These are phyloP conservation scores for Apiotrichum siamense DNA, from an alignment of 1,284 basidiomycete species.

Conservation along the genomic window DNA sequence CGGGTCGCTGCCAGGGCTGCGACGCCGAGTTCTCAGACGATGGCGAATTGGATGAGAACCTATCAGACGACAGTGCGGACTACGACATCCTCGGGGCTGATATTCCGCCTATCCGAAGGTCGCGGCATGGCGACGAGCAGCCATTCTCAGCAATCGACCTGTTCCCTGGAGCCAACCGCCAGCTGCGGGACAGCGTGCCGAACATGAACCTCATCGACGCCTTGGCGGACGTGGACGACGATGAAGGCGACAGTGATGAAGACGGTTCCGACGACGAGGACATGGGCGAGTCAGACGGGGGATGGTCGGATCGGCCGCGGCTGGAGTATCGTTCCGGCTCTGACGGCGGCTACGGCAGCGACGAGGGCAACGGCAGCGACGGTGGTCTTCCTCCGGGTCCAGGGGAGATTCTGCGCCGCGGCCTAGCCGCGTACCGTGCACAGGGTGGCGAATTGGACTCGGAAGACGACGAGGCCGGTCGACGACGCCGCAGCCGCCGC, in stretches of 20 bases:
- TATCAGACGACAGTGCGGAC: background rate
- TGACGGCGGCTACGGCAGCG: background rate
- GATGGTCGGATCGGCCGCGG: background rate
- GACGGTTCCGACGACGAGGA: conserved; percentile 11
- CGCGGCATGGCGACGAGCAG: too few relatives aligned
- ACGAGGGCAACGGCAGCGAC: background rate
- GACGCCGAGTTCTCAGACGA: conserved; percentile 26
- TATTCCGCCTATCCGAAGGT: too few relatives aligned
- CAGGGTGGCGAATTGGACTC: conserved; percentile 2
- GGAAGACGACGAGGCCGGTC: background rate
- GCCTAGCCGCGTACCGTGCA: background rate
- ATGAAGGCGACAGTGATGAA: conserved; percentile 5
- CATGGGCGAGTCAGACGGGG: background rate
- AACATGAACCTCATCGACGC: conserved; percentile 1
- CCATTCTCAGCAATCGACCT: too few relatives aligned
- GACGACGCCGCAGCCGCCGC: background rate
- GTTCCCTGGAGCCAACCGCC: too few relatives aligned
- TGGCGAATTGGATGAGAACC: background rate
- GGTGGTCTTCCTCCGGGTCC: background rate
- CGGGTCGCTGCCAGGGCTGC: conserved; percentile 29
- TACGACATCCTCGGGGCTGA: background rate
- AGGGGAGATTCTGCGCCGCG: background rate
- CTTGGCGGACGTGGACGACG: conserved; percentile 3
- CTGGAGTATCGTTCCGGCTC: background rate
- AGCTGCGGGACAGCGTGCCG: background rate